Conservation (phyloP, 441 rosid genomes). For the Breynia disticha region DNA sequence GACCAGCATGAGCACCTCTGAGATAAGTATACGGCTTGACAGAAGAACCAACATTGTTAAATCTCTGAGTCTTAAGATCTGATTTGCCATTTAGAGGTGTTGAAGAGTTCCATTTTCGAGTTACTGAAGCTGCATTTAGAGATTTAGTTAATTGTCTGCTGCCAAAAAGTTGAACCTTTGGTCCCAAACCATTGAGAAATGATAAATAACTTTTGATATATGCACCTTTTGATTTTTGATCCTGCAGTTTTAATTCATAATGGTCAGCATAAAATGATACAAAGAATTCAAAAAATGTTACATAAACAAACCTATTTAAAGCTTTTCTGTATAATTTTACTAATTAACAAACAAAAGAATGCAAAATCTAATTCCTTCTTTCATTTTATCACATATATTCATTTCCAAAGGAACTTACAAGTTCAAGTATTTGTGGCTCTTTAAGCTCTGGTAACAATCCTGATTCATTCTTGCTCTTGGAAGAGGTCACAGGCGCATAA, state of each 20-base stretch:
- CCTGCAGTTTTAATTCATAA: slow-evolving; percentile 18
- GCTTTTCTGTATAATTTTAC: not conserved
- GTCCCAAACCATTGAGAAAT: slow-evolving; percentile 32
- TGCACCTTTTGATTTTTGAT: slow-evolving; percentile 8
- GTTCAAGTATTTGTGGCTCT: slow-evolving; percentile 11
- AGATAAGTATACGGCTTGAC: too few relatives aligned
- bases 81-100: not conserved
- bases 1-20: too few relatives aligned
- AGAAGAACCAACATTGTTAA: too few relatives aligned
- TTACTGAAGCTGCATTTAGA: slow-evolving; percentile 14
- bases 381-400: too few relatives aligned
- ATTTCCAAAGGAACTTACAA: slow-evolving; percentile 21
- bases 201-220: slow-evolving; percentile 23
- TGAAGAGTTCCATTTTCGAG: not conserved
- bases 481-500: slow-evolving; percentile 20
- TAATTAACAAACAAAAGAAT: not conserved
- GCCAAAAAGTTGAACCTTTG: slow-evolving; percentile 30
- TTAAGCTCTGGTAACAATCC: slow-evolving; percentile 13
- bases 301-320: not conserved
- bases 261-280: slow-evolving; percentile 9
- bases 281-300: not conserved
- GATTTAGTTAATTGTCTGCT: slow-evolving; percentile 16
- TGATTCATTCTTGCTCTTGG: slow-evolving; percentile 11
- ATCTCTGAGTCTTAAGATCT: not conserved
- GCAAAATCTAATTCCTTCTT: too few relatives aligned